Conservation (phyloP, 495 filamentous ascomycete genomes). For the Rusavskia elegans region DNA sequence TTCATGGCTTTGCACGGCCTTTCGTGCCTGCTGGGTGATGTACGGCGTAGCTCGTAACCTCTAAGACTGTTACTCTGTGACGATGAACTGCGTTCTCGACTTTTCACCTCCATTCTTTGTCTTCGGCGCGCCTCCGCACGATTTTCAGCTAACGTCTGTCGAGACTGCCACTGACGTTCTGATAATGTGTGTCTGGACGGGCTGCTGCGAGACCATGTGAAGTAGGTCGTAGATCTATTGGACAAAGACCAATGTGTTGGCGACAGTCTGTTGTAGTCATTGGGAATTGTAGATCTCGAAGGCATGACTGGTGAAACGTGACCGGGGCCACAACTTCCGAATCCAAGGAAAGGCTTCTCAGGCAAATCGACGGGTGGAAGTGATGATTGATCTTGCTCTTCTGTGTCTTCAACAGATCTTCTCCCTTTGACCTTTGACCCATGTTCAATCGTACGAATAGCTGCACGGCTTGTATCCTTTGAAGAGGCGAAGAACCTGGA, state of each 20-base stretch:
- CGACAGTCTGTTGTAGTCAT: neutral
- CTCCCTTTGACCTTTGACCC: no score
- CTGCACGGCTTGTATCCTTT: neutral
- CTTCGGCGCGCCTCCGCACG: neutral
- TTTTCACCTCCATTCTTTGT: neutral
- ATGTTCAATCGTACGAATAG: neutral
- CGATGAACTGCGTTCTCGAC: no score
- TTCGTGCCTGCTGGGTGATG: no score
- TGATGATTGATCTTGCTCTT: neutral
- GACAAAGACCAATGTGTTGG: neutral
- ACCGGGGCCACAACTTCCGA: conserved; percentile 11
- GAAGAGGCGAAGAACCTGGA: conserved; percentile 12
- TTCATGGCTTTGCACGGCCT: no score
- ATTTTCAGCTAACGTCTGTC: neutral
- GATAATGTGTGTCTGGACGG: neutral
- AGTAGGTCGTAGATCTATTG: conserved; percentile 5
- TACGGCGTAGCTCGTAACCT: no score
- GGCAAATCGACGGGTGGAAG: conserved; percentile 6
- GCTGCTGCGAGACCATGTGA: conserved; percentile 10
- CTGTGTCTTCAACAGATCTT: no score
- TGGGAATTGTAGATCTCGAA: neutral
- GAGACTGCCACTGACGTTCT: neutral
- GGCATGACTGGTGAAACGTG: conserved; percentile 4
- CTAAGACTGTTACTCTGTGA: no score
- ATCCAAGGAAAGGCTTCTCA: conserved; percentile 12